These are phyloP conservation scores for Yarrowia deformans DNA, from an alignment of 805 yeast genomes.

Conservation along the genomic window DNA sequence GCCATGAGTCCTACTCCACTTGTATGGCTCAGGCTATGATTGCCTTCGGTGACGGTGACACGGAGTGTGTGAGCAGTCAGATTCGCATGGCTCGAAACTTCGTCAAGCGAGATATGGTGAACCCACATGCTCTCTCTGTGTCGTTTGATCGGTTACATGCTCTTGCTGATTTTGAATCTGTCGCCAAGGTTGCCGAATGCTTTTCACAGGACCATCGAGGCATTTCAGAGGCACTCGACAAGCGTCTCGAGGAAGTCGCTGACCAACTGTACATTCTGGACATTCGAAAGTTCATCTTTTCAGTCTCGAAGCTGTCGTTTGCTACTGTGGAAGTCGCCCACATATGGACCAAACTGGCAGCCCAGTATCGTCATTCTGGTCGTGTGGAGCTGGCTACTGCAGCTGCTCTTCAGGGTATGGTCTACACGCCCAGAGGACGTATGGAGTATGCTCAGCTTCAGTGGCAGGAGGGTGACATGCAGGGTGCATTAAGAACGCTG, in stretches of 20 bases:
- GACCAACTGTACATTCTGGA: conserved; percentile 55
- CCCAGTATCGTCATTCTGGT: conserved; percentile 69
- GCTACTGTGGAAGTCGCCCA: conserved; percentile 51
- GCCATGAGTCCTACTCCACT: conserved; percentile 60
- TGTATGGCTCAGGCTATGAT: conserved; percentile 65
- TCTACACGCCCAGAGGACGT: conserved; percentile 46
- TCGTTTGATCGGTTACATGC: conserved; percentile 65
- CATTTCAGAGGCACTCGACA: conserved; percentile 14
- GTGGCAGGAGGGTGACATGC: conserved; percentile 88
- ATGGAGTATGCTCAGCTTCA: conserved; percentile 79
- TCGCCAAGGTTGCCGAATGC: conserved; percentile 34
- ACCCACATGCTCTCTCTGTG: conserved; percentile 59
- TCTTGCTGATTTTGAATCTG: conserved; percentile 61
- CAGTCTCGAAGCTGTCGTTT: conserved; percentile 34
- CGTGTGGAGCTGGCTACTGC: conserved; percentile 77
- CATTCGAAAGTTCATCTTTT: conserved; percentile 58
- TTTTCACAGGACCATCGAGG: conserved; percentile 33
- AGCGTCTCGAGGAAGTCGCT: neutral
- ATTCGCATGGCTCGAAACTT: conserved; percentile 61
- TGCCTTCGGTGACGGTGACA: conserved; percentile 53
- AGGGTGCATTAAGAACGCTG: conserved; percentile 6
- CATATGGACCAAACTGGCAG: conserved; percentile 66
- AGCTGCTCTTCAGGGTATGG: conserved; percentile 63
- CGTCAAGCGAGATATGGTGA: conserved; percentile 66
- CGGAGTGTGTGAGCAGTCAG: conserved; percentile 50